phyloP scores from a whole-genome alignment of 306 rosid genomes.

The Ceratonia siliqua region DNA sequence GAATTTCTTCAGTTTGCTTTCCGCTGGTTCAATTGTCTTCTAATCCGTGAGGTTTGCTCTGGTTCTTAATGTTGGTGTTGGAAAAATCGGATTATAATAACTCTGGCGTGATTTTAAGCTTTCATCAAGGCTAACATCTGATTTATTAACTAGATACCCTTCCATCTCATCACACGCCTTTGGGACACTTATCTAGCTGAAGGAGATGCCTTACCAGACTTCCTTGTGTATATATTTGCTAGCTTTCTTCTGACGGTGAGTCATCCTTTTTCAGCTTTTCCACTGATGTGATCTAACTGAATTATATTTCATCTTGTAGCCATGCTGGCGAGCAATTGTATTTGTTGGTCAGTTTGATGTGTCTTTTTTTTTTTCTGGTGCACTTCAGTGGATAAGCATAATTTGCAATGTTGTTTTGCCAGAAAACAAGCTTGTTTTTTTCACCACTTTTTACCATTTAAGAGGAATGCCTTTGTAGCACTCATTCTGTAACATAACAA shows the following conservation, averaged over 20 bases:
- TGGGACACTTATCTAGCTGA: constrained; percentile 99
- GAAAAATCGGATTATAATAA: not conserved
- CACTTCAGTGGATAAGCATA: not conserved
- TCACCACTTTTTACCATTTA: not conserved
- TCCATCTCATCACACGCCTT: constrained; percentile 85
- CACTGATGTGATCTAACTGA: constrained; percentile 1
- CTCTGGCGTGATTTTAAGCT: constrained; percentile 22
- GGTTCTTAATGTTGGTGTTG: not conserved
- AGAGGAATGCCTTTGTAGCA: not conserved
- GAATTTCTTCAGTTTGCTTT: constrained; percentile 99
- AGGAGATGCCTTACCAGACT: constrained; percentile 96
- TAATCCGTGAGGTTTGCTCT: constrained; percentile 86
- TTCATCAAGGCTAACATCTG: constrained; percentile 35
- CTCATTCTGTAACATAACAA: not conserved
- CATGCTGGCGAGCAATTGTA: not conserved
- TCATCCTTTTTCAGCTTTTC: constrained; percentile 4
- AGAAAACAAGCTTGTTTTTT: not conserved
- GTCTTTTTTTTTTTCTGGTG: not conserved
- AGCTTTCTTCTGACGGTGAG: constrained; percentile 98
- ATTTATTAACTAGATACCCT: constrained; percentile 71
- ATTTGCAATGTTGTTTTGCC: not conserved
- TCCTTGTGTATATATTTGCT: constrained; percentile 95
- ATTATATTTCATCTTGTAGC: constrained; percentile 14
- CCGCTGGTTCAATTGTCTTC: constrained; percentile 98
- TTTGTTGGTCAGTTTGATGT: not conserved